phyloP scores from a whole-genome alignment of 2,329 filamentous ascomycete species.

The Neonectria magnoliae region DNA sequence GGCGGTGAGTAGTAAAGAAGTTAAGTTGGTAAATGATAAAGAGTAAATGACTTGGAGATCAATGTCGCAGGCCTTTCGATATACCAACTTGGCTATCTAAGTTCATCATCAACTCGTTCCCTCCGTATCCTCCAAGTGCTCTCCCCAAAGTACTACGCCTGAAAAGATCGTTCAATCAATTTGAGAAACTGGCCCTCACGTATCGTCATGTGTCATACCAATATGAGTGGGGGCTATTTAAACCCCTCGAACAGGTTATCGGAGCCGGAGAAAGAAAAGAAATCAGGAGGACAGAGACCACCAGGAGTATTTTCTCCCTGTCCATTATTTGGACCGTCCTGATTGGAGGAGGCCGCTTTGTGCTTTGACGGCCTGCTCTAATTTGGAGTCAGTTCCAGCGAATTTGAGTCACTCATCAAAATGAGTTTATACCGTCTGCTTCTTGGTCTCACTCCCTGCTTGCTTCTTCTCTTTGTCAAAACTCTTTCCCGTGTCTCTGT shows the following conservation, averaged over 20 bases:
- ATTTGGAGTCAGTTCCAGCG: neutral
- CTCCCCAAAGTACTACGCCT: no score
- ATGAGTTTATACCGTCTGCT: neutral
- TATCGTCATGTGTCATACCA: neutral
- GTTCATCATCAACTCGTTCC: neutral
- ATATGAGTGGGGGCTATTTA: neutral
- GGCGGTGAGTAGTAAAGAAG: neutral
- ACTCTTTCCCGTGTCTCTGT: neutral
- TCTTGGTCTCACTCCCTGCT: neutral
- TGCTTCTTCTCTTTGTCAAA: neutral
- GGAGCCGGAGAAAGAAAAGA: neutral
- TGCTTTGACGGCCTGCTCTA: neutral
- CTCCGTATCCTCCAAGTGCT: no score
- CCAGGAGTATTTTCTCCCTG: neutral
- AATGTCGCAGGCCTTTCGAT: no score
- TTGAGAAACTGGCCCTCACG: no score
- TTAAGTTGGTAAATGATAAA: no score
- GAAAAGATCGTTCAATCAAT: no score
- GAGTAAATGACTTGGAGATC: neutral
- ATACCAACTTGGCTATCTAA: no score
- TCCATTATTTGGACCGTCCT: neutral
- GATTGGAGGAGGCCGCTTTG: neutral
- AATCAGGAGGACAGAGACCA: constrained; percentile 2
- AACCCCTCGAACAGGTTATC: neutral
- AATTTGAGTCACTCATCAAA: no score